phyloP scores from a whole-genome alignment of 768 basidiomycete genomes.

The Mycena filopes region DNA sequence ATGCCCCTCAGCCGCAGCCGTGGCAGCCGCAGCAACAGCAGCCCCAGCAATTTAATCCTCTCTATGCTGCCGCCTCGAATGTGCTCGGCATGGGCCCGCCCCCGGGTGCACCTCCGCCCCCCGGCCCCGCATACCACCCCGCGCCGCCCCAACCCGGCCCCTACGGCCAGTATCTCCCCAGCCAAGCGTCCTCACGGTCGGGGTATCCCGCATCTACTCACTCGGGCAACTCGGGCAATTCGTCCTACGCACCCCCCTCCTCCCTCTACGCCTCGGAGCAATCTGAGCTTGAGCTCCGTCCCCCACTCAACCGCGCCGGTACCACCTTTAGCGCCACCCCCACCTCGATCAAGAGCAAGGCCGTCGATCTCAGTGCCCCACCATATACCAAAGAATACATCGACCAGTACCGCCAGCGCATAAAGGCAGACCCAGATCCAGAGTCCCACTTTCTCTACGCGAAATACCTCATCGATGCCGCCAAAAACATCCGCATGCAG shows the following conservation, averaged over 20 bases:
- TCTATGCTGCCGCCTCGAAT: slow-evolving; percentile 83
- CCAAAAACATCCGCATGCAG: slow-evolving; percentile 84
- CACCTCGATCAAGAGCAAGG: slow-evolving; percentile 78
- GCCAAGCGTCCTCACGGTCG: slow-evolving; percentile 42
- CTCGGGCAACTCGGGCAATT: slow-evolving; percentile 35
- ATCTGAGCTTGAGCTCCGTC: slow-evolving; percentile 68
- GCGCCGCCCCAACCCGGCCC: slow-evolving; percentile 42
- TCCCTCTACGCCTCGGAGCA: slow-evolving; percentile 39
- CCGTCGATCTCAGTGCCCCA: slow-evolving; percentile 82
- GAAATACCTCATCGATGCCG: slow-evolving; percentile 99
- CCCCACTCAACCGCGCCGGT: slow-evolving; percentile 64
- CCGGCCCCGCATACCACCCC: slow-evolving; percentile 33
- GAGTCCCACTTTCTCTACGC: slow-evolving; percentile 98
- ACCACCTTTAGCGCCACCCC: slow-evolving; percentile 66
- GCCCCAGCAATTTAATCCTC: slow-evolving; percentile 60
- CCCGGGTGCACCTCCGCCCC: slow-evolving; percentile 46
- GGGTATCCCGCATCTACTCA: slow-evolving; percentile 37
- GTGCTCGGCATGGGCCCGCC: slow-evolving; percentile 83
- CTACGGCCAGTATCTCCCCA: slow-evolving; percentile 29
- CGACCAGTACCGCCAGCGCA: slow-evolving; percentile 96
- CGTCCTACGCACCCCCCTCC: slow-evolving; percentile 37
- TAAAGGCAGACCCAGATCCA: slow-evolving; percentile 97
- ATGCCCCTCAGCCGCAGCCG: slow-evolving; percentile 32
- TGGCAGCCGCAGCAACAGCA: slow-evolving; percentile 36
- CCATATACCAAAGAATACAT: slow-evolving; percentile 97